A percentile compares a stretch with the other conserved stretches of the same genome.
phyloP scores from a whole-genome alignment of 2,329 filamentous ascomycete species.

The Didymella pinodella region DNA sequence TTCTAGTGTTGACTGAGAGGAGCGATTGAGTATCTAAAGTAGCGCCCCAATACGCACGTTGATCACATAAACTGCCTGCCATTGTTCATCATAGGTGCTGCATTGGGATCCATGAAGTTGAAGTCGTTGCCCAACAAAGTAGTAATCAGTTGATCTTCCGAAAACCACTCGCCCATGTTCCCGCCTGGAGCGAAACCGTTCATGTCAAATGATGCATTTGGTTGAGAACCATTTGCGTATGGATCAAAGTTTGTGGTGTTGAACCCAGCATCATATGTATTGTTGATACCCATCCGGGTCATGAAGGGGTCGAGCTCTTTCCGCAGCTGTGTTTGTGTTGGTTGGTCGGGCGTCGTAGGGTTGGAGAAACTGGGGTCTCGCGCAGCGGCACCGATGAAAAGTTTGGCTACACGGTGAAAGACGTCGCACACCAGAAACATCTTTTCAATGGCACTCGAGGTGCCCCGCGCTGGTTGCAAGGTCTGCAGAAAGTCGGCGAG shows the following conservation, averaged over 20 bases:
- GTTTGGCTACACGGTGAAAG: slow-evolving; percentile 20
- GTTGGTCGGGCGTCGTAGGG: slow-evolving; percentile 10
- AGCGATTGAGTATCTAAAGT: background rate
- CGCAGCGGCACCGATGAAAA: slow-evolving; percentile 17
- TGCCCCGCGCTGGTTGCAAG: slow-evolving; percentile 17
- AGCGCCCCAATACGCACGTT: background rate
- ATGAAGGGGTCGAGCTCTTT: slow-evolving; percentile 24
- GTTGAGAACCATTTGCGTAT: background rate
- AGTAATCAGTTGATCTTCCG: slow-evolving; percentile 23
- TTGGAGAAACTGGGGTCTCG: slow-evolving; percentile 13
- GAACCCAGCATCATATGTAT: slow-evolving; percentile 5
- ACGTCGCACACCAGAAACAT: slow-evolving; percentile 23
- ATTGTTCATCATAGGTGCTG: slow-evolving; percentile 13
- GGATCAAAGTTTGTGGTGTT: background rate
- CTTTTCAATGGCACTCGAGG: slow-evolving; percentile 20
- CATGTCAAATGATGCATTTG: slow-evolving; percentile 10
- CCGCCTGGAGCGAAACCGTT: slow-evolving; percentile 5
- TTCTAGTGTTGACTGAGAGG: slow-evolving; percentile 28
- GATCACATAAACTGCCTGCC: slow-evolving; percentile 13
- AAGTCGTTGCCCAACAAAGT: slow-evolving; percentile 19
- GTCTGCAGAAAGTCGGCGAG: slow-evolving; percentile 17
- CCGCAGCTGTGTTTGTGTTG: slow-evolving; percentile 15
- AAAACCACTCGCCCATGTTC: slow-evolving; percentile 26
- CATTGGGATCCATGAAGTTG: slow-evolving; percentile 22
- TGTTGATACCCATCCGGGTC: slow-evolving; percentile 20